Evolutionary conservation across 176 grass and related monocot species (phyloP), one percentile per base, ranked within the genome.

Genomic region (Saccharum spontaneum): DNA sequence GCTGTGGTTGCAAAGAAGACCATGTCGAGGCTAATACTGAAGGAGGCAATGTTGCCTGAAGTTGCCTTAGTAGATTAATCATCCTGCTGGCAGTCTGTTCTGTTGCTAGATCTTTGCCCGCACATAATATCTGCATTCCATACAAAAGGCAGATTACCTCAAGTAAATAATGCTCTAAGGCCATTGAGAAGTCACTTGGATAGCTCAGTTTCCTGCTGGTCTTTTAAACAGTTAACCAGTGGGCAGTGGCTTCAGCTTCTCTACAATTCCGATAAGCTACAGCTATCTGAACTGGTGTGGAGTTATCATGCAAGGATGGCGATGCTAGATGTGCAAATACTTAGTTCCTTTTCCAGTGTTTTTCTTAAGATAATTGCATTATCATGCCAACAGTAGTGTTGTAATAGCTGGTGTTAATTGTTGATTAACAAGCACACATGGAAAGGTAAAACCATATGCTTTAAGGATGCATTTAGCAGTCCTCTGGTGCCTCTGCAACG

Each of bases 1-100:
- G 90, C 71, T 95, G 93, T 72, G 90, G 93, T 77, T 94, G 90
- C 76, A 94, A 80, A 44, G 88, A 88, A 73, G 93, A 95, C 88
- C 90, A 95, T 70, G 93, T 92, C 20, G 90, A 95, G 64, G 93
- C 93, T 37, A 95, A 88, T 50, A 94, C 85, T 41, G 93, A 77
- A n/a, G 93, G 93, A 28, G 93, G 93, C 87, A 94, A 62, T 8
- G 88, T 92, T 60, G 81, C 87, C 50, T 92, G 93, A 67, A 94
- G 90, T 71, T 92, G 93, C 28, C 83, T 94, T 74, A 94, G 84
- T n/a, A 94, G 43, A 88, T 84, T 94, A 80, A 94, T 65, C 76
- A 94, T 86, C 85, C 77, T 89, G 43, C 57, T 69, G 38, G 83
- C 66, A 38, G 93, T 94, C 45, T 92, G 85, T 34, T 94, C 93